Evolutionary conservation across 1,284 basidiomycete species (phyloP), one percentile per base, ranked within the genome.

Genomic region (Filobasidium uniguttulatum): DNA sequence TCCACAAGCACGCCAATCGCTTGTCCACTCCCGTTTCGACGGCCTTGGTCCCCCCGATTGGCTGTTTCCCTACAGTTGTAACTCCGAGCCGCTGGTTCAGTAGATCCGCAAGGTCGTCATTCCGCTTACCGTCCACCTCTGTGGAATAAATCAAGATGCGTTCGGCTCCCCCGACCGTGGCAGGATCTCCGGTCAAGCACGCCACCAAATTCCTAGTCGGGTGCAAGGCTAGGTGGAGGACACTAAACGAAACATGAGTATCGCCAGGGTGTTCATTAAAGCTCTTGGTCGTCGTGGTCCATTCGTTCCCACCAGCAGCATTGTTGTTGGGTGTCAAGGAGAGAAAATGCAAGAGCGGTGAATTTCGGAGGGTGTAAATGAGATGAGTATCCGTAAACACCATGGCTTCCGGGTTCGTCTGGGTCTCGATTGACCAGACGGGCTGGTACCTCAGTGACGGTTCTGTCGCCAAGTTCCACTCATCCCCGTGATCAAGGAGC

Each of bases 151-250:
- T 46, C 44, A 46, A 23, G 5, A 26, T 25, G 8, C 34, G 5
- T 29, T 37, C 46, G 7, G 10, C 43, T 10, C 4, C 33, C 8
- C 34, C 49, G 26, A 28, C 31, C 19, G 44, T 50, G 33, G 34
- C 49, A 6, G 69, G 67, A 58, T 28, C 36, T 10, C 45, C 45
- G 3, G 49, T 54, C 53, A 36, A 20, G 7, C 34, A 45, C 25
- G 45, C 53, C 14, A 44, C 49, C 9, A 37, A 45, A 46, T 44
- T 46, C 46, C 44, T 49, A 50, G 23, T 26, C 34, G 69, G 69
- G 50, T 71, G 66, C 2, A 70, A 46, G 0, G 64, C 62, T 49
- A 71, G 52, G 55, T 73, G 85, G 78, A 73, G 85, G 64, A 62
- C 84, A 76, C 54, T 84, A 75, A 71, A 71, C 19, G 63, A 66